Percentiles rank a stretch among this genome's conserved stretches.
These are phyloP conservation scores for Zoysia japonica DNA, from an alignment of 176 grass and related monocot species.

Conservation along the genomic window DNA sequence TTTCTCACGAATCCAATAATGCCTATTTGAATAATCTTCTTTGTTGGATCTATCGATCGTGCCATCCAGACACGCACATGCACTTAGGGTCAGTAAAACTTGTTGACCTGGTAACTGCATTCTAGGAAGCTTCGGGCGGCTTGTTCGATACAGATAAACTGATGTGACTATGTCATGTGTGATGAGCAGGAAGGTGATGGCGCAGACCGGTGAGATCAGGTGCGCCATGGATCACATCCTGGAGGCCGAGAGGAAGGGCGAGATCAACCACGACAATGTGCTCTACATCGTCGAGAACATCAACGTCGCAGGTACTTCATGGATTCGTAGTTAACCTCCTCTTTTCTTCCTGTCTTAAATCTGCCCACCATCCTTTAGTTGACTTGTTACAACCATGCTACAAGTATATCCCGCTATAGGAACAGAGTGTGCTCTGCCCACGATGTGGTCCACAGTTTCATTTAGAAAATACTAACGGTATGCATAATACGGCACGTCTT, in stretches of 20 bases:
- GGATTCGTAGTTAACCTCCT: background rate
- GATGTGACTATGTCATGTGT: background rate
- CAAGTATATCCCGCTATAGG: background rate
- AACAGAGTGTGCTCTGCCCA: conserved; percentile 1
- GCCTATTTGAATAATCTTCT: background rate
- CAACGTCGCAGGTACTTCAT: conserved; percentile 76
- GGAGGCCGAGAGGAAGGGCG: conserved; percentile 69
- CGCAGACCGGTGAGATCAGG: conserved; percentile 41
- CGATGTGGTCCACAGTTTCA: background rate
- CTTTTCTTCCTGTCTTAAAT: background rate
- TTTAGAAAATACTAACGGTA: background rate
- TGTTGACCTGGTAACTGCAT: background rate
- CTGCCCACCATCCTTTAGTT: no score
- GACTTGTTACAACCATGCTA: no score
- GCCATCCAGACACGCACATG: conserved; percentile 11
- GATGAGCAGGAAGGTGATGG: conserved; percentile 27
- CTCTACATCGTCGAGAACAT: conserved; percentile 99
- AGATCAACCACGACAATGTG: conserved; percentile 93
- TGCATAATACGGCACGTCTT: background rate
- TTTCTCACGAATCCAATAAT: background rate
- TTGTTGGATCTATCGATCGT: background rate
- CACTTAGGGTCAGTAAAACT: background rate
- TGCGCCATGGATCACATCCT: conserved; percentile 54
- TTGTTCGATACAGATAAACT: background rate
- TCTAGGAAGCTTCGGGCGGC: background rate